Evolutionary conservation across 345 rosid species (phyloP), one percentile per base, ranked within the genome.

Genomic region (Acer yangbiense): DNA sequence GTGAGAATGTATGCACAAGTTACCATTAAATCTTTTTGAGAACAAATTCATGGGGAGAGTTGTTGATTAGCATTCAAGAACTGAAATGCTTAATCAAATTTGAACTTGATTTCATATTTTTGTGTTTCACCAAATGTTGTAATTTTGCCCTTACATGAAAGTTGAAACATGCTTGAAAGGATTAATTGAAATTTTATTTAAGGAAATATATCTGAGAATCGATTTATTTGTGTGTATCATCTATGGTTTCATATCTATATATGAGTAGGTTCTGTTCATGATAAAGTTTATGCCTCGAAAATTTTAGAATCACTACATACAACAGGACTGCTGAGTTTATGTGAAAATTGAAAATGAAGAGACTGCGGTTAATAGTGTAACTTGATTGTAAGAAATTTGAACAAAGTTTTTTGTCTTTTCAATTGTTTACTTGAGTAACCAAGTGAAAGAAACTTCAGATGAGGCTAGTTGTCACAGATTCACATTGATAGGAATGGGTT

Each of bases 321-420:
- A 11, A 67, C 50, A 18, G 58, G 20, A 23, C 50, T 69, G 68
- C 41, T 13, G 32, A 16, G 46, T 11, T 67, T n/a, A 67, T 14
- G 21, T 67, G 18, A 23, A 67, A 10, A 14, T 44, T 69, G 57
- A 48, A 48, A 48, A 69, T 46, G 72, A 54, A 11, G 73, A 16
- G 29, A 7, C 52, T 50, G 17, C 13, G 12, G 10, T 69, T n/a
- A 16, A 14, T 13, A 13, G 2, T 66, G 69, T 66, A 8, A 66
- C 21, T 39, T 41, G 69, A 18, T 66, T 64, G 68, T 64, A 13
- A 29, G 43, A 63, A 23, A 64, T 64, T 16, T 64, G 68, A 64
- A 27, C n/a, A 29, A 9, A 64, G 35, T 64, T 64, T 18, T 27
- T 25, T 27, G 68, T 64, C 43, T 64, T 3, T 50, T 50, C 54